These are phyloP conservation scores for Microthlaspi erraticum DNA, from an alignment of 345 rosid species.

Conservation along the genomic window DNA sequence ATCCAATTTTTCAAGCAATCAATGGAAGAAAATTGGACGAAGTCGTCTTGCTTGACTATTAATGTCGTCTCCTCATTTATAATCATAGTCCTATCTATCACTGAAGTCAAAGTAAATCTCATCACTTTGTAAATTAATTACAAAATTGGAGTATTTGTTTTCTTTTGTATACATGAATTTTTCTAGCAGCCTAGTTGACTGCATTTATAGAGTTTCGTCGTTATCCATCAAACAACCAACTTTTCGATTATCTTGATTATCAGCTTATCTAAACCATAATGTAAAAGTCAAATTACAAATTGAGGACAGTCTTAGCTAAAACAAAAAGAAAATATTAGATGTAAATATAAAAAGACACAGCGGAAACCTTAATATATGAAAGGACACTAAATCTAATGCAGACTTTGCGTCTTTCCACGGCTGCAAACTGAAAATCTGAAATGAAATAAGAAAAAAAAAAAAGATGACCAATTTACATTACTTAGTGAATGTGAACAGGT, in stretches of 20 bases:
- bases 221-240: slow-evolving; percentile 37
- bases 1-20: slow-evolving; percentile 13
- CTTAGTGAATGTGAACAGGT: no score
- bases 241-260: neutral
- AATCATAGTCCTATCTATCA: slow-evolving; percentile 17
- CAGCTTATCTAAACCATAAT: slow-evolving; percentile 21
- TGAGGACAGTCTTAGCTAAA: no score
- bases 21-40: slow-evolving; percentile 20
- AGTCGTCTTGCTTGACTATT: slow-evolving; percentile 32
- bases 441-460: no score
- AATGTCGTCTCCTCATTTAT: slow-evolving; percentile 30
- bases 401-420: no score
- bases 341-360: no score
- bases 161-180: neutral
- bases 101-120: slow-evolving; percentile 29
- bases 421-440: no score
- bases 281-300: slow-evolving; percentile 20
- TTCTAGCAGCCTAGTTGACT: slow-evolving; percentile 39
- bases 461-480: no score
- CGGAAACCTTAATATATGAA: no score
- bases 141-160: neutral
- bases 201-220: slow-evolving; percentile 35
- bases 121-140: slow-evolving; percentile 16
- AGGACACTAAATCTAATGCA: no score
- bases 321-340: no score